These are phyloP conservation scores for Globisporangium camurandrum DNA, from an alignment of 352 stramenopile genomes.

Conservation along the genomic window DNA sequence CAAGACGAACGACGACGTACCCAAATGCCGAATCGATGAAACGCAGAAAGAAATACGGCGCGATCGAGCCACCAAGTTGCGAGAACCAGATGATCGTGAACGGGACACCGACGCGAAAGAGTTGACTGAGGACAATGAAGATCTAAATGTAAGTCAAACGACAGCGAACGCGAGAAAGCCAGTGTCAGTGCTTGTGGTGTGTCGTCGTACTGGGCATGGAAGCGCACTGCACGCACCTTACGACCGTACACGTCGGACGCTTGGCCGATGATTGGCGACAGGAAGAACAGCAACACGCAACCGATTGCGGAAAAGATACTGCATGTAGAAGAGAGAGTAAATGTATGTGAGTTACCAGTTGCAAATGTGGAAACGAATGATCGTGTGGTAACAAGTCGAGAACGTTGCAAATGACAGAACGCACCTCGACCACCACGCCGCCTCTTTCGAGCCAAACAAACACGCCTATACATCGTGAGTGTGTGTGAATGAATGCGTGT, in stretches of 20 bases:
- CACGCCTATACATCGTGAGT: constrained; percentile 34
- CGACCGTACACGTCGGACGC: constrained; percentile 67
- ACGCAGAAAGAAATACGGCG: constrained; percentile 47
- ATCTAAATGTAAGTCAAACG: constrained; percentile 21
- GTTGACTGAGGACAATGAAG: constrained; percentile 63
- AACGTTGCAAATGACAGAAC: neutral
- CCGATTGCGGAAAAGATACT: constrained; percentile 64
- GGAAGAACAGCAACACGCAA: constrained; percentile 50
- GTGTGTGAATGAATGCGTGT: too few relatives aligned
- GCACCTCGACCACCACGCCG: constrained; percentile 65
- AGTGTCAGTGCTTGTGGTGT: neutral
- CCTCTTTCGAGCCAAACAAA: constrained; percentile 53
- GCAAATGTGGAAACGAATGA: neutral
- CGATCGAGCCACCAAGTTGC: constrained; percentile 41
- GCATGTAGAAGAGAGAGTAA: neutral
- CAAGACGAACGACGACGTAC: constrained; percentile 12
- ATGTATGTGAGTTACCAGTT: neutral
- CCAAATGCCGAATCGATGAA: constrained; percentile 51
- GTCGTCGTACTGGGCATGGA: neutral
- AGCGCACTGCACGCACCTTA: constrained; percentile 32
- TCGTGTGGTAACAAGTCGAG: neutral
- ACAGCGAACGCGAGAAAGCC: too few relatives aligned
- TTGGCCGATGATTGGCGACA: constrained; percentile 65
- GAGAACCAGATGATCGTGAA: constrained; percentile 72
- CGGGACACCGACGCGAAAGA: constrained; percentile 45